phyloP scores from a whole-genome alignment of 2,329 filamentous ascomycete species.

The Epichloe uncinata region DNA sequence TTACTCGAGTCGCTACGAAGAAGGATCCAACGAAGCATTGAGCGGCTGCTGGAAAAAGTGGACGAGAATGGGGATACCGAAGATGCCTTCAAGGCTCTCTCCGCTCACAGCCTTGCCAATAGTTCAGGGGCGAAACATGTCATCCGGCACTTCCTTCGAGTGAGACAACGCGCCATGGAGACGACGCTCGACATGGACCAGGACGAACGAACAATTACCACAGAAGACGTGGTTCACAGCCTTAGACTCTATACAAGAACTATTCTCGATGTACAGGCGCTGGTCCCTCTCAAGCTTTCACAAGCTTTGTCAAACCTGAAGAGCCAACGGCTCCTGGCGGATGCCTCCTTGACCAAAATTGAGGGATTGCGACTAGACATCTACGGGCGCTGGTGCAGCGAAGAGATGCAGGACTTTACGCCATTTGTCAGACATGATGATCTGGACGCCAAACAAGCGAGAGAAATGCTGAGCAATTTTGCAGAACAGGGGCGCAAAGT shows the following conservation, averaged over 20 bases:
- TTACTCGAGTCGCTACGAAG: conserved; percentile 48
- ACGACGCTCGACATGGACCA: conserved; percentile 42
- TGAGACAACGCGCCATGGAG: conserved; percentile 56
- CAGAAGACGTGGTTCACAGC: conserved; percentile 44
- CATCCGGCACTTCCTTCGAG: conserved; percentile 61
- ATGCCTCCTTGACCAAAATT: conserved; percentile 49
- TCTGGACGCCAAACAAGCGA: conserved; percentile 44
- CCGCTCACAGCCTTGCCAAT: conserved; percentile 69
- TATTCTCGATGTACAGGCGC: conserved; percentile 58
- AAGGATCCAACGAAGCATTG: conserved; percentile 52
- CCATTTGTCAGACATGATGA: conserved; percentile 81
- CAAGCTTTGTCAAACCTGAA: conserved; percentile 59
- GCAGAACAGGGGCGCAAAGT: conserved; percentile 45
- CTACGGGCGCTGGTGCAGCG: conserved; percentile 64
- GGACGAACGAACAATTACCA: conserved; percentile 24
- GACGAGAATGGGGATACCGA: conserved; percentile 35
- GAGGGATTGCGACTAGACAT: conserved; percentile 66
- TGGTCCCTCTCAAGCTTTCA: conserved; percentile 60
- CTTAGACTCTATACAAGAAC: conserved; percentile 66
- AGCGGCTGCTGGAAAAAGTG: conserved; percentile 53
- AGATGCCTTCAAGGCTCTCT: conserved; percentile 58
- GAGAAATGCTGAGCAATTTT: conserved; percentile 51
- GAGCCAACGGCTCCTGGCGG: conserved; percentile 56
- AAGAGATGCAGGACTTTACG: conserved; percentile 73
- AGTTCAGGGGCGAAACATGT: conserved; percentile 71